These are phyloP conservation scores for Mycena chlorophos DNA, from an alignment of 768 basidiomycete genomes.

Conservation along the genomic window DNA sequence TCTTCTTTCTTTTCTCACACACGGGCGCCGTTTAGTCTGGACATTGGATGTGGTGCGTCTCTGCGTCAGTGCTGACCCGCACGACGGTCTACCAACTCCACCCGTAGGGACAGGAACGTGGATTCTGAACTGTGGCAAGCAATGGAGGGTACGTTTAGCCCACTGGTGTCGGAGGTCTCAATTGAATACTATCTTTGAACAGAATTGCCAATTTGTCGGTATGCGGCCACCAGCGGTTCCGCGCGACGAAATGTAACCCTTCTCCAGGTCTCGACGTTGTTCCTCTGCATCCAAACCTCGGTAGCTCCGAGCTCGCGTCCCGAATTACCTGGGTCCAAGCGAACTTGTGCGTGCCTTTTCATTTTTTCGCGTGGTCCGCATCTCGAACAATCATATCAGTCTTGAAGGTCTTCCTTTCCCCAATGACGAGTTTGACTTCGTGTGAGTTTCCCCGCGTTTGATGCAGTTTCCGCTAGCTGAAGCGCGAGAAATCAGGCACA, in stretches of 20 bases:
- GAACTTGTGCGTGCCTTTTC: slow-evolving; percentile 56
- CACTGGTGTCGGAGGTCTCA: slow-evolving; percentile 1
- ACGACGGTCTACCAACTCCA: neutral
- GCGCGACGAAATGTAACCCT: neutral
- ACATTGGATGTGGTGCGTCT: slow-evolving; percentile 69
- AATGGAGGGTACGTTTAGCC: slow-evolving; percentile 57
- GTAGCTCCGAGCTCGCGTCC: slow-evolving; percentile 53
- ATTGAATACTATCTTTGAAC: slow-evolving; percentile 7
- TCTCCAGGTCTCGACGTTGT: slow-evolving; percentile 65
- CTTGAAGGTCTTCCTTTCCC: slow-evolving; percentile 70
- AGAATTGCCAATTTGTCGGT: slow-evolving; percentile 69
- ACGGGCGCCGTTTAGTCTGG: no score
- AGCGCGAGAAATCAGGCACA: slow-evolving; percentile 49
- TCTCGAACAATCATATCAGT: slow-evolving; percentile 35
- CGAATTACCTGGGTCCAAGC: slow-evolving; percentile 72
- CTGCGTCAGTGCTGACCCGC: neutral
- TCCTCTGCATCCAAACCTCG: slow-evolving; percentile 71
- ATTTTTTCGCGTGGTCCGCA: slow-evolving; percentile 3
- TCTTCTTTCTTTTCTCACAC: slow-evolving; percentile 8
- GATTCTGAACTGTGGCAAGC: slow-evolving; percentile 63
- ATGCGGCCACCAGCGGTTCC: slow-evolving; percentile 21
- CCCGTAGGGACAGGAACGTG: slow-evolving; percentile 67
- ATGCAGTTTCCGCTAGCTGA: slow-evolving; percentile 5
- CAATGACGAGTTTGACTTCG: slow-evolving; percentile 74
- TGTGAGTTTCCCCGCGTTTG: slow-evolving; percentile 45